Conservation (phyloP, 2,329 filamentous ascomycete species). For the Fusarium musae region DNA sequence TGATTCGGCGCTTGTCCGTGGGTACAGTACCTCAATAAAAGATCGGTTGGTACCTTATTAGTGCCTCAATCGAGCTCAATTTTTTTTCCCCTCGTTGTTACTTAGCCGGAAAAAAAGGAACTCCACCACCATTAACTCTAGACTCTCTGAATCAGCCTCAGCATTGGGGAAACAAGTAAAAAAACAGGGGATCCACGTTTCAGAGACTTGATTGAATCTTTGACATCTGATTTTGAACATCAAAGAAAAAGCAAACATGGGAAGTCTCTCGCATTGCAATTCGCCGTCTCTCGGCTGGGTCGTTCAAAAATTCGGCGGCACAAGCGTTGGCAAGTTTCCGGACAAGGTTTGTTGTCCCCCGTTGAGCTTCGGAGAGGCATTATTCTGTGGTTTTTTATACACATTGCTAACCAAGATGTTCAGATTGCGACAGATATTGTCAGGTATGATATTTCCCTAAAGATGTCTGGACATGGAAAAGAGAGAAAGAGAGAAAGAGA, state of each 20-base stretch:
- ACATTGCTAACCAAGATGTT: slow-evolving; percentile 12
- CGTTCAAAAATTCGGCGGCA: slow-evolving; percentile 95
- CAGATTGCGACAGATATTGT: slow-evolving; percentile 58
- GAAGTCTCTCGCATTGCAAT: slow-evolving; percentile 50
- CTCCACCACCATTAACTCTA: slow-evolving; percentile 15
- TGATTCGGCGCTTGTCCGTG: slow-evolving; percentile 35
- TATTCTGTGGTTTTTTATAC: slow-evolving; percentile 8
- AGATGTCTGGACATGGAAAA: background rate
- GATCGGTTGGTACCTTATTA: slow-evolving; percentile 9
- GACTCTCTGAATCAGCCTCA: background rate
- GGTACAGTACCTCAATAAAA: slow-evolving; percentile 14
- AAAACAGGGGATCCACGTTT: slow-evolving; percentile 2
- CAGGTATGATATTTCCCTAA: slow-evolving; percentile 48
- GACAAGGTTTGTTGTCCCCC: slow-evolving; percentile 63
- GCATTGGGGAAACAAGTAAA: background rate
- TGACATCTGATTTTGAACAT: background rate
- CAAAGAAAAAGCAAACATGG: slow-evolving; percentile 42
- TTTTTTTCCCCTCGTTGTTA: slow-evolving; percentile 33
- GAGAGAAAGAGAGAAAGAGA: background rate
- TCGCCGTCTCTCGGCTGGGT: slow-evolving; percentile 72
- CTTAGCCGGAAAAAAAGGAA: slow-evolving; percentile 41
- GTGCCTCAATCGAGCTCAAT: slow-evolving; percentile 30
- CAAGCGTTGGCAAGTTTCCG: slow-evolving; percentile 94
- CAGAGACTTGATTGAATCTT: background rate
- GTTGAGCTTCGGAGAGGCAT: background rate